Conservation (phyloP, 345 rosid species). For the Diplotaxis tenuifolia region DNA sequence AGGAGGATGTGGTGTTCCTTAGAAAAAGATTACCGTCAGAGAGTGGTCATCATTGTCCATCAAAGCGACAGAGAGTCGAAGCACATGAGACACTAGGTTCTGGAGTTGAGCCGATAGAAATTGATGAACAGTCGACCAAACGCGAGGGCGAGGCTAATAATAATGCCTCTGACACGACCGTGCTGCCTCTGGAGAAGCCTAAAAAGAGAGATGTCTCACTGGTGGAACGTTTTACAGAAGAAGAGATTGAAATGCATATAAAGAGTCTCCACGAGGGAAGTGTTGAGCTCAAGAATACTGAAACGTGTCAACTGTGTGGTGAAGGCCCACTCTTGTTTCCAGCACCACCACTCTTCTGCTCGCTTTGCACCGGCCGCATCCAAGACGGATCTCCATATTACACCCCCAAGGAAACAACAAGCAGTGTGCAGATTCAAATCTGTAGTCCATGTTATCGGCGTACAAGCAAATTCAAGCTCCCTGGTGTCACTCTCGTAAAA, state of each 20-base stretch:
- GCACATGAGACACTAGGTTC: background rate
- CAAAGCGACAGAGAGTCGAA: constrained; percentile 1
- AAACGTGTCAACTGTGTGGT: constrained; percentile 51
- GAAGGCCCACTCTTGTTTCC: constrained; percentile 36
- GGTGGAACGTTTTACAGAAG: constrained; percentile 46
- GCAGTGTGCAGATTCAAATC: constrained; percentile 36
- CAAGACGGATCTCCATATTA: constrained; percentile 36
- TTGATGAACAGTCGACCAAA: background rate
- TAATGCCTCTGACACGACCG: background rate
- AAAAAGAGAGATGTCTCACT: constrained; percentile 41
- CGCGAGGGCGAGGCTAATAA: background rate
- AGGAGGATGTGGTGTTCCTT: background rate
- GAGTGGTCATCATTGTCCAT: background rate
- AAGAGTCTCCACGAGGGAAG: constrained; percentile 39
- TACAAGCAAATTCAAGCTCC: constrained; percentile 21
- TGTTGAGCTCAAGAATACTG: constrained; percentile 18
- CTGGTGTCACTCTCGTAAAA: constrained; percentile 41
- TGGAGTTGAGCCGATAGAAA: background rate
- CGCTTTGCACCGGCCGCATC: constrained; percentile 40
- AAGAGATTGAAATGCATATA: constrained; percentile 46
- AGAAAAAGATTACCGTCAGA: background rate
- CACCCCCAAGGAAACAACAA: constrained; percentile 37
- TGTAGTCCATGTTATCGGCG: constrained; percentile 41
- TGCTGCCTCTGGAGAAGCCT: background rate
- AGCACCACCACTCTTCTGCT: constrained; percentile 49